Evolutionary conservation across 208 protist genomes (phyloP).

Genomic region (Leishmania arabica): DNA sequence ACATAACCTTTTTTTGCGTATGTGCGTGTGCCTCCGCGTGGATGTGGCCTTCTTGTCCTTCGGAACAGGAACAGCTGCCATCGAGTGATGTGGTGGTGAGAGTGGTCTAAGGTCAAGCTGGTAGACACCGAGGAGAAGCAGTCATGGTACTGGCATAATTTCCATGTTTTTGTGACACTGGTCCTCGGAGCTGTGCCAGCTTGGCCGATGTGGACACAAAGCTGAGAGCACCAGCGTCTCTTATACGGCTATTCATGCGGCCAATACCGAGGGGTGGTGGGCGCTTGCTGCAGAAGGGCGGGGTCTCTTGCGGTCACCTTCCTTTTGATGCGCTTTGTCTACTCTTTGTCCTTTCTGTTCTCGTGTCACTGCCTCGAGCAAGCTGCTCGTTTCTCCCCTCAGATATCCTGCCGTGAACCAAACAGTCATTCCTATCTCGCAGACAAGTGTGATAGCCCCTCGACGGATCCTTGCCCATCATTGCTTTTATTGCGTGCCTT

Average conservation of each 20-base stretch:
- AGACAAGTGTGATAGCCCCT: slow-evolving; percentile 2
- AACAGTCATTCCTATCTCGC: slow-evolving; percentile 7
- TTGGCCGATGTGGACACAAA: background rate
- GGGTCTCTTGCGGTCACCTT: too few relatives aligned
- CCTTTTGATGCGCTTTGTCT: slow-evolving; percentile 2
- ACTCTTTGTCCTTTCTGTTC: slow-evolving; percentile 17
- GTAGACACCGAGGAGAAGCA: background rate
- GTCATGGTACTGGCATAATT: background rate
- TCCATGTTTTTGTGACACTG: background rate
- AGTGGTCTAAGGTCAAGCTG: slow-evolving; percentile 1
- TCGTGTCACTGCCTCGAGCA: background rate
- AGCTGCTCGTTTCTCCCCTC: slow-evolving; percentile 4
- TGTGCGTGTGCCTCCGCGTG: background rate
- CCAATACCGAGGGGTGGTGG: background rate
- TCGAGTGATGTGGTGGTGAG: background rate
- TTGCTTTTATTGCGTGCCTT: slow-evolving; percentile 7
- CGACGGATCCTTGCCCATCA: slow-evolving; percentile 6
- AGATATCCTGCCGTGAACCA: background rate
- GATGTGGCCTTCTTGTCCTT: background rate
- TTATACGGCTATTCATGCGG: background rate
- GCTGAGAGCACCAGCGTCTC: background rate
- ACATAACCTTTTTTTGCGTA: background rate
- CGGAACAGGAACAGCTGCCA: background rate
- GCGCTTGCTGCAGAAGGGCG: background rate
- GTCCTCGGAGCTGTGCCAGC: background rate